Evolutionary conservation across 2,329 filamentous ascomycete genomes (phyloP).

Genomic region (Beauveria scarabaeidicola): DNA sequence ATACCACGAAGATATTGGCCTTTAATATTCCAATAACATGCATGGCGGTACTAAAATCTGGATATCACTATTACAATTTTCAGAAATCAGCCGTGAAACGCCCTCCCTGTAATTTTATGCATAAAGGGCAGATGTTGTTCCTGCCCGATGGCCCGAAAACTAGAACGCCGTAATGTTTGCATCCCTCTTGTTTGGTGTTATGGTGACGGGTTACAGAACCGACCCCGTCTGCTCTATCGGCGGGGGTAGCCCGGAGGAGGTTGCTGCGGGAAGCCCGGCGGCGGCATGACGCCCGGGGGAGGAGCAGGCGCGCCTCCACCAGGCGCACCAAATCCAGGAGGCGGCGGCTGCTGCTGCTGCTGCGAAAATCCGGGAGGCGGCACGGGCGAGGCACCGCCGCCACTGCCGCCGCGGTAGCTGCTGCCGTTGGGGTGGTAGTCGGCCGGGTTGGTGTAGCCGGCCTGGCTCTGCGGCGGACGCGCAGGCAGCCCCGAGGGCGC

Average conservation of each 20-base stretch:
- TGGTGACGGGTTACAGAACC: neutral
- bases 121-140: neutral
- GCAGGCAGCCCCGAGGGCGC: slow-evolving; percentile 43
- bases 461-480: slow-evolving; percentile 39
- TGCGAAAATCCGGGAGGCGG: slow-evolving; percentile 27
- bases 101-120: neutral
- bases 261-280: slow-evolving; percentile 32
- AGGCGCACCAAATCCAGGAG: slow-evolving; percentile 30
- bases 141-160: neutral
- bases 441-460: slow-evolving; percentile 36
- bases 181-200: neutral
- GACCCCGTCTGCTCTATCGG: slow-evolving; percentile 16
- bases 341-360: slow-evolving; percentile 25
- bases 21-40: neutral
- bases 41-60: neutral
- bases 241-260: slow-evolving; percentile 36
- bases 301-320: slow-evolving; percentile 27
- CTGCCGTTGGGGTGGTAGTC: slow-evolving; percentile 37
- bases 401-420: slow-evolving; percentile 28
- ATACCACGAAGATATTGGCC: slow-evolving; percentile 13
- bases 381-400: slow-evolving; percentile 25
- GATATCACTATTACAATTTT: neutral
- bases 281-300: slow-evolving; percentile 33
- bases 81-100: neutral
- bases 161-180: neutral